Evolutionary conservation across 352 stramenopile species (phyloP).

Genomic region (Phytophthora sp.): DNA sequence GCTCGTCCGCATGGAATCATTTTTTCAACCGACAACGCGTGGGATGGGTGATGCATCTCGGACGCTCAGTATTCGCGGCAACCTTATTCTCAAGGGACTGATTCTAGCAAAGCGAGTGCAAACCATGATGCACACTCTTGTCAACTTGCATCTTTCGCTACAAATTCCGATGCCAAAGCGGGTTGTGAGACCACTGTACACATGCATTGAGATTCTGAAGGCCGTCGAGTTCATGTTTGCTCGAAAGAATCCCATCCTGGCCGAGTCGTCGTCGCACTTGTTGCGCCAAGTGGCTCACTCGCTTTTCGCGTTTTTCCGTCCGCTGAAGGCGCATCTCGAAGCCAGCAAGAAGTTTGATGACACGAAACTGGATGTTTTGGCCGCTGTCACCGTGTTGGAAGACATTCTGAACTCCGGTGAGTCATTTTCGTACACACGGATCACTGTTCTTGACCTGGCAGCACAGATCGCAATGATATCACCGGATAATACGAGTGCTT

Average conservation of each 20-base stretch:
- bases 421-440: conserved; percentile 85
- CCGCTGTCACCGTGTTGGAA: conserved; percentile 85
- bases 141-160: conserved; percentile 90
- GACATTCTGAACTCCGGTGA: conserved; percentile 83
- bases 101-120: conserved; percentile 90
- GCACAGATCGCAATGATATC: conserved; percentile 84
- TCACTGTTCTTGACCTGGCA: conserved; percentile 82
- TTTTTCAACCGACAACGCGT: conserved; percentile 84
- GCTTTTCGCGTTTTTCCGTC: conserved; percentile 81
- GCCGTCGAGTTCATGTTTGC: conserved; percentile 94
- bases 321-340: conserved; percentile 82
- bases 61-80: conserved; percentile 84
- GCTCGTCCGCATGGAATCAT: conserved; percentile 89
- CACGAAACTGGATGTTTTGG: conserved; percentile 86
- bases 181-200: conserved; percentile 86
- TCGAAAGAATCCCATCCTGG: conserved; percentile 83
- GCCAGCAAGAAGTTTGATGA: conserved; percentile 89
- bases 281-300: conserved; percentile 82
- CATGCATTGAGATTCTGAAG: conserved; percentile 92
- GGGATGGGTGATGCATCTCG: conserved; percentile 73
- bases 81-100: conserved; percentile 92
- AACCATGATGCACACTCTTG: conserved; percentile 90
- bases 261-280: conserved; percentile 75
- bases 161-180: conserved; percentile 87
- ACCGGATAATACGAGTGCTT: conserved; percentile 43